These are phyloP conservation scores for Salvia hispanica DNA, from an alignment of 257 asterid genomes.

Conservation along the genomic window DNA sequence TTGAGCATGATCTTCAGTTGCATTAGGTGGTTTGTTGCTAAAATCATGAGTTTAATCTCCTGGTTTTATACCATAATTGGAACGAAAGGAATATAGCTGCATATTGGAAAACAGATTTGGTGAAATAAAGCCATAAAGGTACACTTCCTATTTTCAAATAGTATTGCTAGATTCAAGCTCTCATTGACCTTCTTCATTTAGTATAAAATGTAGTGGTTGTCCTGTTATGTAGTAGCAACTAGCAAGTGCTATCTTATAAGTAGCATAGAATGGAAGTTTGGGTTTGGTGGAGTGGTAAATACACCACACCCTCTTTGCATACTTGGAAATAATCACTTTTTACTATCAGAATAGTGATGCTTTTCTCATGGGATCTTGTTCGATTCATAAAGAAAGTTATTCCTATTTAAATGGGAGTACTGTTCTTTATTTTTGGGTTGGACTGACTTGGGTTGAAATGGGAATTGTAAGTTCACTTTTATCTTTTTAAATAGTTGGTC, in stretches of 20 bases:
- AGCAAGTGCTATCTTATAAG: neutral
- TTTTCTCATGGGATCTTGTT: neutral
- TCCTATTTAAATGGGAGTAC: neutral
- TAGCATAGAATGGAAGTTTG: neutral
- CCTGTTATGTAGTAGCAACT: slow-evolving; percentile 10
- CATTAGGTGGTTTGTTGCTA: neutral
- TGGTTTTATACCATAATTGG: neutral
- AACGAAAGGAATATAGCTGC: neutral
- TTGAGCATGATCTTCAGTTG: neutral
- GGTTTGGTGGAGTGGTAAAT: neutral
- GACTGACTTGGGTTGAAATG: neutral
- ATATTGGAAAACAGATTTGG: neutral
- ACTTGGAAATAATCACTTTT: neutral
- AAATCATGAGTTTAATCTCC: slow-evolving; percentile 8
- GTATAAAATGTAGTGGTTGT: neutral
- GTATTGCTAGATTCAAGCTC: slow-evolving; percentile 4
- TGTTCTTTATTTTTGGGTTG: neutral
- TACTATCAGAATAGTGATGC: neutral
- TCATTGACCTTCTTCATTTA: neutral
- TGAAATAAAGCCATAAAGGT: neutral
- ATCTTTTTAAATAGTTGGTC: too few species aligned
- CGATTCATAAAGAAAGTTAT: neutral
- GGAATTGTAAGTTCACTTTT: too few species aligned
- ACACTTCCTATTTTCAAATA: too few species aligned
- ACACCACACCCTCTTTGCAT: slow-evolving; percentile 1